Conservation (phyloP, 257 asterid species). For the Solanum chmielewskii region DNA sequence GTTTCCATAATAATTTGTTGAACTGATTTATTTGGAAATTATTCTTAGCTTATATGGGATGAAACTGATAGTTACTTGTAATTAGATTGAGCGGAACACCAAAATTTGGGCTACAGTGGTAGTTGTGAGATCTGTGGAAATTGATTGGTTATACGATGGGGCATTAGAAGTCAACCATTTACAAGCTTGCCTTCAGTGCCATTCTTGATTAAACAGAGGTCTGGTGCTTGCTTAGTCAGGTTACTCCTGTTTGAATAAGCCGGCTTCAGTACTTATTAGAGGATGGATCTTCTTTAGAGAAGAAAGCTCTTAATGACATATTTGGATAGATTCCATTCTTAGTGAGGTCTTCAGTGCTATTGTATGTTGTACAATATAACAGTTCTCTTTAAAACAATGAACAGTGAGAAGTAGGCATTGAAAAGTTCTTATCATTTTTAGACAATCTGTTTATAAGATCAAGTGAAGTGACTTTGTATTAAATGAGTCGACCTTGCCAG, state of each 20-base stretch:
- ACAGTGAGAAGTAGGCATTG: neutral
- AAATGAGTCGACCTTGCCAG: neutral
- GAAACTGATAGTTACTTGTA: neutral
- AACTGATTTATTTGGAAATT: neutral
- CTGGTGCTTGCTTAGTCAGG: neutral
- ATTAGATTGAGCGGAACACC: neutral
- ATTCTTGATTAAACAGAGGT: neutral
- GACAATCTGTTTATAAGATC: neutral
- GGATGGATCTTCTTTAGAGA: neutral
- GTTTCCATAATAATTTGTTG: neutral
- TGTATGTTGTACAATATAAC: neutral
- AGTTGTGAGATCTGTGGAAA: neutral
- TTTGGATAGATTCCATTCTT: neutral
- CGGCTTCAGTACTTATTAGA: neutral
- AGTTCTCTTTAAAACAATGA: neutral
- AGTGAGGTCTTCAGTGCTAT: neutral
- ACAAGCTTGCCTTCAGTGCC: neutral
- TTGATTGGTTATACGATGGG: neutral
- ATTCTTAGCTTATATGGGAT: neutral
- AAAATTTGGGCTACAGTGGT: neutral
- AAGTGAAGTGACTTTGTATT: neutral
- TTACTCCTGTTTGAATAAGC: neutral
- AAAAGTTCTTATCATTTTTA: neutral
- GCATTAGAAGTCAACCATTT: neutral
- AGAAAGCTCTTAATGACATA: neutral